Base-by-base conservation (phyloP, 2,329 filamentous ascomycete species). In the Rhytidhysteron rufulum region DNA sequence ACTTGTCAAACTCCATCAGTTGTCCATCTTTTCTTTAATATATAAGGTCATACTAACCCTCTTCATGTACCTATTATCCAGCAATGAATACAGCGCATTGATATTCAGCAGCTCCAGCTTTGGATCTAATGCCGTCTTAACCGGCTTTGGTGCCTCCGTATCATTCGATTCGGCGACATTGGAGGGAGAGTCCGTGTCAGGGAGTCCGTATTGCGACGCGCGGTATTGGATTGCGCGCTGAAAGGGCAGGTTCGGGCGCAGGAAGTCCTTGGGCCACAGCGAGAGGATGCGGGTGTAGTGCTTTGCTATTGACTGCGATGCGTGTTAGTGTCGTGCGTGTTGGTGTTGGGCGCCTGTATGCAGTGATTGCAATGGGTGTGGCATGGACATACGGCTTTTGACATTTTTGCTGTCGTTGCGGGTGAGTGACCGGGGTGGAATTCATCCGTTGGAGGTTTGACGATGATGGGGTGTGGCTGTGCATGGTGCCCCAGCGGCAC, bases 1-100 rank as follows among this genome's bases (percentile, higher is more conserved):
- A 64, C 25, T 35, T 8, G 5, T 20, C 13, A 29, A 15, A 15
- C n/a, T 17, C 34, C 37, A 34, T 13, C 13, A 19, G n/a, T 8
- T 9, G 22, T 37, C n/a, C 15, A 27, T 18, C 13, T 13, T n/a
- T 4, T 3, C 18, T 10, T 20, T 13, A 20, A n/a, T 19, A 10
- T 22, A 20, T 21, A 20, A 22, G 7, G 13, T 7, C 24, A 18
- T 31, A 10, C 25, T 11, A 44, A 63, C 61, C 48, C 57, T 60
- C 42, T 72, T 75, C 34, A 61, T 65, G 51, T 80, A 82, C 35
- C 75, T 65, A 54, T 83, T 72, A 48, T 81, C 77, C 3, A 83
- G 64, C n/a, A 83, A 63, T 2, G 75, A 72, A 46, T 77, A 79
- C 2, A 83, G 70, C 4, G 77, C 78, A 50, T 81, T 82, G 39